Conservation (phyloP, 192 early-diverging fungal species). For the Coemansia sp. region DNA sequence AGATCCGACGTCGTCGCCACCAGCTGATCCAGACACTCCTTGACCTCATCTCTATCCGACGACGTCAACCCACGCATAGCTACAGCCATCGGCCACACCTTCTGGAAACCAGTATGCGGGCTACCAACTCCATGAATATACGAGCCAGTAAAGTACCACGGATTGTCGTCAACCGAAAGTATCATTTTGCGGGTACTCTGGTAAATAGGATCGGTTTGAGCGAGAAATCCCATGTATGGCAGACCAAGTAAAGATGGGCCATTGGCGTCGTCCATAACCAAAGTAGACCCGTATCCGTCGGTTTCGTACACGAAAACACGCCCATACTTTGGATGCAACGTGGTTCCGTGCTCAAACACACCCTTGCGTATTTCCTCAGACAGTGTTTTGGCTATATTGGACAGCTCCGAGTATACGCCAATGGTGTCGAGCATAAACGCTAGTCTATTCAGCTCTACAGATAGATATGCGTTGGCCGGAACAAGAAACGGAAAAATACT, state of each 20-base stretch:
- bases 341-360: conserved; percentile 54
- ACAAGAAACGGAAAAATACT: conserved; percentile 47
- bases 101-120: conserved; percentile 59
- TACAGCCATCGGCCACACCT: conserved; percentile 71
- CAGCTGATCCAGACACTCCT: conserved; percentile 59
- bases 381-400: conserved; percentile 41
- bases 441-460: conserved; percentile 59
- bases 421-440: conserved; percentile 41
- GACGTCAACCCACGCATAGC: conserved; percentile 60
- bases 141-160: conserved; percentile 63
- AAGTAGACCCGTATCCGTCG: conserved; percentile 65
- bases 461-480: conserved; percentile 55
- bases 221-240: conserved; percentile 62
- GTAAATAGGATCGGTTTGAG: conserved; percentile 55
- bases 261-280: conserved; percentile 74
- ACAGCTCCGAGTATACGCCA: conserved; percentile 27
- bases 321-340: conserved; percentile 57
- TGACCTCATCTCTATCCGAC: conserved; percentile 49
- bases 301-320: conserved; percentile 67
- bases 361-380: conserved; percentile 56
- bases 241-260: conserved; percentile 63
- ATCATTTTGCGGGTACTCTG: conserved; percentile 59
- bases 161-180: conserved; percentile 60
- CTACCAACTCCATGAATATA: conserved; percentile 61
- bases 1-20: conserved; percentile 53